Percentiles rank a stretch among this genome's conserved stretches.
Conservation (phyloP, 768 basidiomycete species). For the Lactarius vividus region DNA sequence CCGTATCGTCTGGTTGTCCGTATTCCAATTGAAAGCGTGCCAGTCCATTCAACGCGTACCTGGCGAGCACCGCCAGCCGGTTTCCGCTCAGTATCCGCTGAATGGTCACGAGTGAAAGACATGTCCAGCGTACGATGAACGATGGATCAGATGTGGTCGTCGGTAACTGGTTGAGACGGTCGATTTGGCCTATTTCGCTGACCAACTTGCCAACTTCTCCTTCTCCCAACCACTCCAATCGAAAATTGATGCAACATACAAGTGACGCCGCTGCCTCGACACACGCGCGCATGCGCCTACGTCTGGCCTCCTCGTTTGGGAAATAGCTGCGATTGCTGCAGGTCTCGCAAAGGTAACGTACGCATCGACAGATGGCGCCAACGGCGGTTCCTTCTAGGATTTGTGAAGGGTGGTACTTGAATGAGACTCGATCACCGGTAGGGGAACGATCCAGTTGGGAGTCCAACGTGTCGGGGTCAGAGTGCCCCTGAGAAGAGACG, state of each 20-base stretch:
- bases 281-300: constrained; percentile 17
- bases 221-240: constrained; percentile 18
- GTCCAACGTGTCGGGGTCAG: no score
- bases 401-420: no score
- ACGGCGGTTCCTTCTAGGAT: no score
- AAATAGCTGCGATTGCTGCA: constrained; percentile 8
- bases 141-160: no score
- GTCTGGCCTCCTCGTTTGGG: constrained; percentile 1
- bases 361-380: neutral
- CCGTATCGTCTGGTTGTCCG: no score
- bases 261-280: constrained; percentile 15
- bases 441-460: no score
- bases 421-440: no score
- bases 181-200: neutral
- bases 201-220: neutral
- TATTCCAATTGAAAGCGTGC: neutral
- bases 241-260: constrained; percentile 3
- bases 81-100: neutral
- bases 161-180: neutral
- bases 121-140: constrained; percentile 20
- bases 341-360: constrained; percentile 6
- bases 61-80: neutral
- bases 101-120: constrained; percentile 18
- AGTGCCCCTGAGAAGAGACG: no score
- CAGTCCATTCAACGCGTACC: neutral